These are phyloP conservation scores for Paramecium biaurelia DNA, from an alignment of 73 alveolate species.

Conservation along the genomic window DNA sequence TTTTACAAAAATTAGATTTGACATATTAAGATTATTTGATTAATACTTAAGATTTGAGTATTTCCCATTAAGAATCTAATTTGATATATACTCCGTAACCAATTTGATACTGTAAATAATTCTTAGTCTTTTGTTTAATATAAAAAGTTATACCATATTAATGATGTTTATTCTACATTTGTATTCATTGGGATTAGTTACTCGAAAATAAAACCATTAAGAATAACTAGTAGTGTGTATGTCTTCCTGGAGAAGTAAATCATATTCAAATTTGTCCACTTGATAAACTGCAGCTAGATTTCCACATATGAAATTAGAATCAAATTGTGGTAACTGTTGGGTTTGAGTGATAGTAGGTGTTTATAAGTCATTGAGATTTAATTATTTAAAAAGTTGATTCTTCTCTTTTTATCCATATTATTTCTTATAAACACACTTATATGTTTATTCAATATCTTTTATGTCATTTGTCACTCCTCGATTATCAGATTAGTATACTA, in stretches of 20 bases:
- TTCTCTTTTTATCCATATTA: not conserved
- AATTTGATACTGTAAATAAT: not conserved
- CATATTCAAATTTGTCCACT: constrained; percentile 69
- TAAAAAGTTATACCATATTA: constrained; percentile 65
- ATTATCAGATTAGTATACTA: not conserved
- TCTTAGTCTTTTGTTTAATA: not conserved
- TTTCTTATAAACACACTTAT: not conserved
- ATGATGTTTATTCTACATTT: constrained; percentile 76
- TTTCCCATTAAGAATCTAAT: not conserved
- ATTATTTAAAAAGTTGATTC: not conserved
- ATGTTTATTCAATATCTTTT: not conserved
- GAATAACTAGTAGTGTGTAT: constrained; percentile 73
- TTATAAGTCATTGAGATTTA: not conserved
- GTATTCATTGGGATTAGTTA: constrained; percentile 43
- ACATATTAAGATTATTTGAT: not conserved
- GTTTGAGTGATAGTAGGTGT: not conserved
- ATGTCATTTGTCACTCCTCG: not conserved
- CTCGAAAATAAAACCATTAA: constrained; percentile 75
- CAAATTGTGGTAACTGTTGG: constrained; percentile 53
- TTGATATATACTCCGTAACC: not conserved
- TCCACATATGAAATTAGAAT: constrained; percentile 73
- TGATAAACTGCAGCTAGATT: constrained; percentile 66
- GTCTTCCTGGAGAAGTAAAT: constrained; percentile 70
- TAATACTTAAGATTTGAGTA: not conserved
- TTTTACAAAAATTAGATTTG: not conserved